Conservation (phyloP, 2,329 filamentous ascomycete genomes). For the Rhynchosporium secalis region DNA sequence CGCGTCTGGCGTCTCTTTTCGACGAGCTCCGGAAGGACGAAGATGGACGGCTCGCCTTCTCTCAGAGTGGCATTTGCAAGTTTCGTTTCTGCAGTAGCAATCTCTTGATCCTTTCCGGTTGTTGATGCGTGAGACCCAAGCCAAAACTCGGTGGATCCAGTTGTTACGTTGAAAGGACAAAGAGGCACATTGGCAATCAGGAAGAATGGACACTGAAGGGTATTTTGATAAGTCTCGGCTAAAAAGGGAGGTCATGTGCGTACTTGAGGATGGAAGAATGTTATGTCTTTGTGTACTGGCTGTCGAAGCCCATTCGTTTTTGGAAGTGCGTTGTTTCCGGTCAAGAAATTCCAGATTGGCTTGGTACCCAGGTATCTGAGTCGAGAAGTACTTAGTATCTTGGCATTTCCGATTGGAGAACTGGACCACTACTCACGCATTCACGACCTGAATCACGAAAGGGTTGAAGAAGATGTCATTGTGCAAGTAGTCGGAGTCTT, state of each 20-base stretch:
- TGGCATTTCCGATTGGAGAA: background rate
- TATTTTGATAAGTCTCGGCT: conserved; percentile 9
- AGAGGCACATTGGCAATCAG: conserved; percentile 45
- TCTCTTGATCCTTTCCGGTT: conserved; percentile 38
- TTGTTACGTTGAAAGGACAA: conserved; percentile 40
- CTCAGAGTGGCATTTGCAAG: conserved; percentile 45
- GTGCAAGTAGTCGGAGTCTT: conserved; percentile 38
- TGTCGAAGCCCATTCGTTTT: conserved; percentile 42
- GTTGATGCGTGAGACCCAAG: conserved; percentile 43
- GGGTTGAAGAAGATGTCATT: conserved; percentile 46
- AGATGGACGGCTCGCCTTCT: conserved; percentile 50
- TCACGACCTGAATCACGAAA: conserved; percentile 44
- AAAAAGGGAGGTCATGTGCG: background rate
- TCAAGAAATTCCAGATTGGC: conserved; percentile 45
- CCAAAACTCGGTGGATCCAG: conserved; percentile 46
- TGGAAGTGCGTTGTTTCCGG: conserved; percentile 44
- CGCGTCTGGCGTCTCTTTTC: conserved; percentile 42
- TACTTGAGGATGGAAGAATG: conserved; percentile 41
- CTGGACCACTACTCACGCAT: conserved; percentile 37
- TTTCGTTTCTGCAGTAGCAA: conserved; percentile 31
- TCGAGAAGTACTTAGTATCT: background rate
- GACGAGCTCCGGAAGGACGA: conserved; percentile 47
- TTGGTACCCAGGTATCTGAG: conserved; percentile 44
- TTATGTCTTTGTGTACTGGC: conserved; percentile 44
- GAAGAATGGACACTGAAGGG: conserved; percentile 40